These are phyloP conservation scores for Platanus orientalis DNA, from an alignment of 164 flowering plant species.

Conservation along the genomic window DNA sequence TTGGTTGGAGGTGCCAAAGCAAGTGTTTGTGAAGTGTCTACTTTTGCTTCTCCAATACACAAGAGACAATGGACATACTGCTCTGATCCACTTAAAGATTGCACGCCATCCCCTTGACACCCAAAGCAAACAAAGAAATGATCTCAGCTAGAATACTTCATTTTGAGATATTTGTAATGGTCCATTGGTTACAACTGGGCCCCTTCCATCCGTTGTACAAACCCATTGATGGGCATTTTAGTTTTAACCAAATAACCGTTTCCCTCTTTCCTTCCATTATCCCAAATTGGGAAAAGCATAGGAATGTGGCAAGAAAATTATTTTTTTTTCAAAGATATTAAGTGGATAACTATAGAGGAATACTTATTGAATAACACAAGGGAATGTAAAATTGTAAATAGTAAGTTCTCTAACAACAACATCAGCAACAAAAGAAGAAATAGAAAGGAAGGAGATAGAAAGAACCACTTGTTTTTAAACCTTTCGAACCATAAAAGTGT, in stretches of 20 bases:
- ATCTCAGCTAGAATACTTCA: constrained; percentile 13
- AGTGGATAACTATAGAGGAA: no score
- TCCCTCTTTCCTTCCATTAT: no score
- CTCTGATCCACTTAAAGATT: constrained; percentile 40
- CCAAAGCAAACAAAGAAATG: constrained; percentile 33
- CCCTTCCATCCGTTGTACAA: background rate
- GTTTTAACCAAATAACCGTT: background rate
- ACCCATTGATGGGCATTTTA: background rate
- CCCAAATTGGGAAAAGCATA: no score
- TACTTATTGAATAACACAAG: no score
- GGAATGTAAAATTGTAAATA: no score
- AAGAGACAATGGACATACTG: constrained; percentile 22
- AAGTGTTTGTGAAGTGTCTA: constrained; percentile 34
- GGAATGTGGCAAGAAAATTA: no score
- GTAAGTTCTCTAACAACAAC: no score
- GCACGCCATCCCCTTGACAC: constrained; percentile 52
- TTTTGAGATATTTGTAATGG: constrained; percentile 17
- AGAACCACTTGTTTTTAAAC: no score
- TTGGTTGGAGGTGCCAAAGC: constrained; percentile 23
- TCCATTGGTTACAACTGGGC: constrained; percentile 1
- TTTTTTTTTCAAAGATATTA: no score
- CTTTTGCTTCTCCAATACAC: constrained; percentile 22
- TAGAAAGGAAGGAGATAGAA: no score
- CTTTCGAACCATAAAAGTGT: no score
- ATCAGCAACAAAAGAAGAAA: no score